phyloP scores from a whole-genome alignment of 805 yeast species.

The Kluyveromyces aestuarii region DNA sequence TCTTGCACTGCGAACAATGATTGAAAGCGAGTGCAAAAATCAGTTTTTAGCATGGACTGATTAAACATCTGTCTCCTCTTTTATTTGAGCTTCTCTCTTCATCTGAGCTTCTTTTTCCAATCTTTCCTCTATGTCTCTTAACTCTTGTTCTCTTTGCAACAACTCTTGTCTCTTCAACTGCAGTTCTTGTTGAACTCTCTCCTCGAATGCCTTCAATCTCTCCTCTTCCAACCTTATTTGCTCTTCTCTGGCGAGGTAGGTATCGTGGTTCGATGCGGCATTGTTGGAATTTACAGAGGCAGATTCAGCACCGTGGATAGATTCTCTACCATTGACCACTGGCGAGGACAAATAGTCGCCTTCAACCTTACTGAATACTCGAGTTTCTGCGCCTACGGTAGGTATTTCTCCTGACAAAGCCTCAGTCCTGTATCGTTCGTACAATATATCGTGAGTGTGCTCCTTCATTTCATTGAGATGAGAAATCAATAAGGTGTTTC shows the following conservation, averaged over 20 bases:
- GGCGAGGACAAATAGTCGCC: slow-evolving; percentile 6
- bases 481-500: slow-evolving; percentile 71
- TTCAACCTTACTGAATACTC: background rate
- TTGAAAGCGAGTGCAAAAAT: background rate
- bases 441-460: slow-evolving; percentile 74
- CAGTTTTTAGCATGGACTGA: background rate
- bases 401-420: slow-evolving; percentile 56
- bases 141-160: slow-evolving; percentile 74
- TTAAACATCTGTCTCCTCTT: background rate
- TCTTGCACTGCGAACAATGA: background rate
- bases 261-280: slow-evolving; percentile 26
- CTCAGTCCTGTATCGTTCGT: slow-evolving; percentile 85
- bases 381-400: background rate
- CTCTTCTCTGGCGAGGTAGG: slow-evolving; percentile 67
- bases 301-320: slow-evolving; percentile 1
- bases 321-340: slow-evolving; percentile 3
- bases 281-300: slow-evolving; percentile 6
- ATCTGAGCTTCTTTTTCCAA: slow-evolving; percentile 46
- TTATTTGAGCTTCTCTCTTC: slow-evolving; percentile 14
- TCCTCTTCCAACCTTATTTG: slow-evolving; percentile 86
- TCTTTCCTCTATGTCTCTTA: slow-evolving; percentile 70
- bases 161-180: slow-evolving; percentile 73
- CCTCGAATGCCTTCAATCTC: slow-evolving; percentile 76
- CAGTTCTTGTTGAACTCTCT: slow-evolving; percentile 81
- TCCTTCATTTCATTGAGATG: slow-evolving; percentile 87